Conservation (phyloP, 2,329 filamentous ascomycete genomes). For the Aspergillus persii region DNA sequence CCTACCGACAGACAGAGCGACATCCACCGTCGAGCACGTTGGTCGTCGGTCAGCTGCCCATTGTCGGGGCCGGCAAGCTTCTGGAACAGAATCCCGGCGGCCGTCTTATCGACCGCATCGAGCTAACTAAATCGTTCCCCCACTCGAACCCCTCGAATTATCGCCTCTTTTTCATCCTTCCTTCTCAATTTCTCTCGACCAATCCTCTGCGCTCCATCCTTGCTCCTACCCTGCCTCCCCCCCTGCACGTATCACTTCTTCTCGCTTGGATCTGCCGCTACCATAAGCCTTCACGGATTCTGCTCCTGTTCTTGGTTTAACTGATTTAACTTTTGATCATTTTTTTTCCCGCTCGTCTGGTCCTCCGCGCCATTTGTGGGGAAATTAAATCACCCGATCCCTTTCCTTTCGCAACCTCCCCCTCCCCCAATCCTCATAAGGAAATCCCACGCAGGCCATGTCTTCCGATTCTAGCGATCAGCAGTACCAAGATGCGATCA, state of each 20-base stretch:
- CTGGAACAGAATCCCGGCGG: slow-evolving; percentile 2
- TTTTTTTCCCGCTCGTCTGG: neutral
- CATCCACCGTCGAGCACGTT: too few relatives aligned
- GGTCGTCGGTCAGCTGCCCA: neutral
- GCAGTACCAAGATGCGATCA: slow-evolving; percentile 28
- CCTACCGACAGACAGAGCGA: too few relatives aligned
- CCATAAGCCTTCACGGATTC: neutral
- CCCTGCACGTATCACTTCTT: too few relatives aligned
- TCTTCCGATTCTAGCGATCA: slow-evolving; percentile 28
- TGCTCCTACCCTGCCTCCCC: neutral
- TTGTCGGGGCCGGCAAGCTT: neutral
- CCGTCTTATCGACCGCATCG: slow-evolving; percentile 6
- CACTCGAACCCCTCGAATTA: slow-evolving; percentile 6
- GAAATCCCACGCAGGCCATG: slow-evolving; percentile 20
- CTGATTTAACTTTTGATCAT: too few relatives aligned
- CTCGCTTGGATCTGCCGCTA: neutral
- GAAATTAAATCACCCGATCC: neutral
- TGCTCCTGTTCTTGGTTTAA: too few relatives aligned
- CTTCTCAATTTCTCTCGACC: neutral
- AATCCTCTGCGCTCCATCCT: neutral
- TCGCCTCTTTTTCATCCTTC: slow-evolving; percentile 9
- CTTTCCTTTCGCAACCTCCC: neutral
- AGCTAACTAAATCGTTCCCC: slow-evolving; percentile 8
- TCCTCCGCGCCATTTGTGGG: neutral
- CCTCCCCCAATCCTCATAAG: neutral